Evolutionary conservation across 2,329 filamentous ascomycete species (phyloP).

Genomic region (Herpotrichia juniperi): DNA sequence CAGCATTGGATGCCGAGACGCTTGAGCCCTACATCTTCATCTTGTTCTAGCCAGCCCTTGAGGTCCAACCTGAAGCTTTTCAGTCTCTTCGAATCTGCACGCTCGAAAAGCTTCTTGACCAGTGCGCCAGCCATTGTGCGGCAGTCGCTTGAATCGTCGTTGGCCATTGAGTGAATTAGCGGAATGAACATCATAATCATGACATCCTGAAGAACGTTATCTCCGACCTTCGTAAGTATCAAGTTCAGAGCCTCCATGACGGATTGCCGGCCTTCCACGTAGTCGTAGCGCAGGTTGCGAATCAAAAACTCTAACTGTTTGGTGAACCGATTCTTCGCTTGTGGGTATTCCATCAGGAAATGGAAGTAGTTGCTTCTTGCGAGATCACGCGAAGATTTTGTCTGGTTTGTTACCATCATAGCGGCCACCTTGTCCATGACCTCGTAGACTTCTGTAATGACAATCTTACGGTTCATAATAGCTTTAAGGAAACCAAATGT

Average conservation of each 20-base stretch:
- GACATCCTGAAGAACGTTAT: slow-evolving; percentile 78
- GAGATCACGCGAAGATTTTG: slow-evolving; percentile 83
- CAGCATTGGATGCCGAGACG: slow-evolving; percentile 81
- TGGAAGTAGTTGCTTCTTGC: slow-evolving; percentile 91
- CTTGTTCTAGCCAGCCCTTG: slow-evolving; percentile 76
- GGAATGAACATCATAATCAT: slow-evolving; percentile 83
- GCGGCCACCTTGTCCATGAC: slow-evolving; percentile 80
- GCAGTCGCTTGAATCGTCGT: slow-evolving; percentile 87
- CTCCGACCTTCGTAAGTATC: slow-evolving; percentile 82
- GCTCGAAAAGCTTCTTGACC: slow-evolving; percentile 79
- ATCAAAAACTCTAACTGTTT: slow-evolving; percentile 90
- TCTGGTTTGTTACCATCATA: slow-evolving; percentile 96
- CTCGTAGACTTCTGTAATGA: slow-evolving; percentile 89
- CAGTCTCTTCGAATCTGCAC: slow-evolving; percentile 74
- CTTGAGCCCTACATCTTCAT: slow-evolving; percentile 72
- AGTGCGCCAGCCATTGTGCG: slow-evolving; percentile 80
- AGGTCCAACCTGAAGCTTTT: slow-evolving; percentile 74
- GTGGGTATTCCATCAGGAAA: slow-evolving; percentile 92
- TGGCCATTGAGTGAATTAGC: slow-evolving; percentile 81
- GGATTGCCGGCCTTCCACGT: slow-evolving; percentile 85
- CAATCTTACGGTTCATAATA: slow-evolving; percentile 81
- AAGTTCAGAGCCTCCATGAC: slow-evolving; percentile 91
- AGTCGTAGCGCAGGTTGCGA: slow-evolving; percentile 88
- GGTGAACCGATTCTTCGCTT: slow-evolving; percentile 84
- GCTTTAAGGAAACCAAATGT: slow-evolving; percentile 94